These are phyloP conservation scores for cucumber (Cucumis sativus) DNA, from an alignment of 306 rosid species.

Conservation along the genomic window Cucumber_9930_V3 NC_026660.2:164501-165000, in stretches of 20 bases:
- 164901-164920: slow-evolving; percentile 42
- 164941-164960: slow-evolving; percentile 55
- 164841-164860: slow-evolving; percentile 48
- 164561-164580: too few species aligned
- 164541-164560: slow-evolving; percentile 24
- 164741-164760: too few species aligned
- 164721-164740: too few species aligned
- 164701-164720: too few species aligned
- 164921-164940: slow-evolving; percentile 77
- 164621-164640: too few species aligned
- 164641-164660: too few species aligned
- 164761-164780: too few species aligned
- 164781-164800: slow-evolving; percentile 25
- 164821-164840: slow-evolving; percentile 35
- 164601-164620: too few species aligned
- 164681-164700: rapidly evolving
- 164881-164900: slow-evolving; percentile 70
- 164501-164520: slow-evolving; percentile 50
- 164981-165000: slow-evolving; percentile 55
- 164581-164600: too few species aligned
- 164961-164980: slow-evolving; percentile 64
- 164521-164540: slow-evolving; percentile 26
- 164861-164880: slow-evolving; percentile 60
- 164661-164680: too few species aligned
- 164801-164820: slow-evolving; percentile 23